A percentile compares a stretch with the other conserved stretches of the same genome.
phyloP scores from a whole-genome alignment of 306 rosid species.

The Mimosa bimucronata region DNA sequence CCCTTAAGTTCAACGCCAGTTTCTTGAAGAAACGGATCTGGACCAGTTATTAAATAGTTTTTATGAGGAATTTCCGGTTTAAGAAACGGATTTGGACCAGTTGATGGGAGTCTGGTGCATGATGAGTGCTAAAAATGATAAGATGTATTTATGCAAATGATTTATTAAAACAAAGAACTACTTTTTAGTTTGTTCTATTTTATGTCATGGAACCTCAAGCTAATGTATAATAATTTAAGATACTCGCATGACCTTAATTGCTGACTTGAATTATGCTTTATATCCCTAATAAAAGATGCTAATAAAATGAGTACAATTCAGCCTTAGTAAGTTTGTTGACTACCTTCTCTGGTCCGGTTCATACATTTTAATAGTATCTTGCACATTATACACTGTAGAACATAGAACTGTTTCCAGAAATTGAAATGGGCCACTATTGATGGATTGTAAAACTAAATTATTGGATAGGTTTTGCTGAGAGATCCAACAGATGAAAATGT shows the following conservation, averaged over 20 bases:
- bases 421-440: conserved; percentile 19
- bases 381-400: conserved; percentile 11
- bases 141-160: conserved; percentile 10
- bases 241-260: conserved; percentile 15
- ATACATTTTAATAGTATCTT: conserved; percentile 8
- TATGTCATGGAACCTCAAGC: conserved; percentile 10
- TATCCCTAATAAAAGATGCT: background rate
- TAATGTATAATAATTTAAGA: background rate
- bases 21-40: background rate
- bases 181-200: conserved; percentile 19
- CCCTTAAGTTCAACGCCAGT: background rate
- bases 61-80: conserved; percentile 1
- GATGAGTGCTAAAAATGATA: conserved; percentile 11
- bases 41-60: background rate
- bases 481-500: conserved; percentile 83
- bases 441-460: conserved; percentile 32
- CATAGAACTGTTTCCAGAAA: conserved; percentile 20
- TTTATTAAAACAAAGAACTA: conserved; percentile 16
- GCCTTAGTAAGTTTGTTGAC: conserved; percentile 27
- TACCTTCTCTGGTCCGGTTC: conserved; percentile 18
- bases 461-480: conserved; percentile 78
- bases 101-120: background rate
- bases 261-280: background rate
- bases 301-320: conserved; percentile 6
- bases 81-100: too few species aligned